Conservation (phyloP, 2,329 filamentous ascomycete genomes). For the Ophiocordyceps camponoti-leonardi region DNA sequence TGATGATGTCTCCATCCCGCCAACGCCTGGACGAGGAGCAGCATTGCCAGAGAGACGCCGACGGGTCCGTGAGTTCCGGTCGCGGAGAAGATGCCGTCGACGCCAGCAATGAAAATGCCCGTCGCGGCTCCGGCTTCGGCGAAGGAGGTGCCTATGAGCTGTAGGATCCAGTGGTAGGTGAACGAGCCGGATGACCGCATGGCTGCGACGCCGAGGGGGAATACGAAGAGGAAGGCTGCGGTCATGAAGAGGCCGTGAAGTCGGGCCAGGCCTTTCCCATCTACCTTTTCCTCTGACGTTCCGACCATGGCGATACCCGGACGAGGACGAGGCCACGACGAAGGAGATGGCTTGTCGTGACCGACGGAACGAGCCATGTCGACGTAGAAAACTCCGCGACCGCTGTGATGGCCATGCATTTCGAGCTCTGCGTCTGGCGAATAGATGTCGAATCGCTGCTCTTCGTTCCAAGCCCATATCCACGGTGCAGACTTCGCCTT, state of each 20-base stretch:
- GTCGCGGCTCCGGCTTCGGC: conserved; percentile 1
- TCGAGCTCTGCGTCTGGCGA: conserved; percentile 3
- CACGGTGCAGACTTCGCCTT: conserved; percentile 7
- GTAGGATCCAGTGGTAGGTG: conserved; percentile 7
- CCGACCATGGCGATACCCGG: conserved; percentile 1
- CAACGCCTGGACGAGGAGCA: conserved; percentile 3
- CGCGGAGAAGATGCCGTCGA: not conserved
- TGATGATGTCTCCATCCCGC: conserved; percentile 7
- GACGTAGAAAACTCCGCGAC: conserved; percentile 6
- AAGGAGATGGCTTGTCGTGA: conserved; percentile 1
- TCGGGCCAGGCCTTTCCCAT: not conserved
- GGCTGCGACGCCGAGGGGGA: conserved; percentile 5
- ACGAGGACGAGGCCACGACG: conserved; percentile 2
- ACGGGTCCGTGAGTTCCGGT: conserved; percentile 4
- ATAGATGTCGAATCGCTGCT: conserved; percentile 6
- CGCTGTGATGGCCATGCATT: conserved; percentile 4
- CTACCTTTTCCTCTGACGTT: conserved; percentile 3
- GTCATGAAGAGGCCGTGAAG: conserved; percentile 6
- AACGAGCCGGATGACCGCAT: conserved; percentile 5
- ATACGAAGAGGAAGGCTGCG: conserved; percentile 4
- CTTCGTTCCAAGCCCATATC: conserved; percentile 10
- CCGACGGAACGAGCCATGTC: conserved; percentile 5
- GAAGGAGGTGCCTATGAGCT: conserved; percentile 1
- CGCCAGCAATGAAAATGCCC: conserved; percentile 1
- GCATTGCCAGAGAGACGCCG: conserved; percentile 2